phyloP scores from a whole-genome alignment of 805 yeast species.

The Lipomyces spencermartinsiae region DNA sequence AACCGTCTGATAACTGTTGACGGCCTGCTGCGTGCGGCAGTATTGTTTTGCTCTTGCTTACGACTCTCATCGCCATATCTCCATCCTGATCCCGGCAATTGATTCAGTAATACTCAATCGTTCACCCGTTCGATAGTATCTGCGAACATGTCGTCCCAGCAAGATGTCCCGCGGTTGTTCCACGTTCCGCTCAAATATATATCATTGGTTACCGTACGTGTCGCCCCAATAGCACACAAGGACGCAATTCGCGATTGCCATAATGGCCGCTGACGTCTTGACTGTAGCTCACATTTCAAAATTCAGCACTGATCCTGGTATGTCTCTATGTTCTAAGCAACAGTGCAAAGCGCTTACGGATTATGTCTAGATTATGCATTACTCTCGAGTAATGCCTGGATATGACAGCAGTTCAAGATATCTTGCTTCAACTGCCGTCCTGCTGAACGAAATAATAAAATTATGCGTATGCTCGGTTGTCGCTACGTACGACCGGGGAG shows the following conservation, averaged over 20 bases:
- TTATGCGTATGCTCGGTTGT: slow-evolving; percentile 45
- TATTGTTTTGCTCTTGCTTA: too few relatives aligned
- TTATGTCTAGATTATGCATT: slow-evolving; percentile 46
- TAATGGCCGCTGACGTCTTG: not conserved
- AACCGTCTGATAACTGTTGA: too few relatives aligned
- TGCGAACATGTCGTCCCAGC: slow-evolving; percentile 9
- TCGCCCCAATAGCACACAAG: not conserved
- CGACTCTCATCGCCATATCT: too few relatives aligned
- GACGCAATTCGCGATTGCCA: not conserved
- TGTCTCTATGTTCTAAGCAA: slow-evolving; percentile 1
- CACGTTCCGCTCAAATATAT: slow-evolving; percentile 45
- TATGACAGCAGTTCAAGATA: slow-evolving; percentile 44
- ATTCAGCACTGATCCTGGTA: slow-evolving; percentile 49
- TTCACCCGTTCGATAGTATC: not conserved
- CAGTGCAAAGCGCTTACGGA: not conserved
- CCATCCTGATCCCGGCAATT: too few relatives aligned
- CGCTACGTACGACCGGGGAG: slow-evolving; percentile 34
- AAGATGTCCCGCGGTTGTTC: slow-evolving; percentile 33
- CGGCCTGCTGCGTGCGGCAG: not conserved
- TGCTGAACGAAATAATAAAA: slow-evolving; percentile 50
- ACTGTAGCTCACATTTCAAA: slow-evolving; percentile 48
- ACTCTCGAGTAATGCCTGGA: slow-evolving; percentile 51
- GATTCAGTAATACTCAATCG: too few relatives aligned
- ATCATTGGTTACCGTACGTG: slow-evolving; percentile 46
- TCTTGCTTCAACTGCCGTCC: slow-evolving; percentile 51